These are phyloP conservation scores for Xylaria cubensis DNA, from an alignment of 495 filamentous ascomycete species.

Conservation along the genomic window DNA sequence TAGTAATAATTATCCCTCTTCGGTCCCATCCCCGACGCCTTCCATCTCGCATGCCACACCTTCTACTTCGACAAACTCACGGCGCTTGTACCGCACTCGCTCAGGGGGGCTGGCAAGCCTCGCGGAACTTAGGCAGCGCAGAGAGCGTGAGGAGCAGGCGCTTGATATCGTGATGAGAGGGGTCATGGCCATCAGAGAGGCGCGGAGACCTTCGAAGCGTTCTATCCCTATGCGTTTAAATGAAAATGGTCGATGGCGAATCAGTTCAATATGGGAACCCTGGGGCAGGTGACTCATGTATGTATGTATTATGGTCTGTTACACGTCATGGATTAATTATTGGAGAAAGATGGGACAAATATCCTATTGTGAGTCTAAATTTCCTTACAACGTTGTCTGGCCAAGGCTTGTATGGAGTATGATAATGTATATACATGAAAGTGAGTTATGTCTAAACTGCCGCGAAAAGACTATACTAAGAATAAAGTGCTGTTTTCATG, in stretches of 20 bases:
- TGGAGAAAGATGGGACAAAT: neutral
- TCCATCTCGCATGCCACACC: neutral
- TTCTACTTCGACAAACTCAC: neutral
- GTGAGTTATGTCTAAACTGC: neutral
- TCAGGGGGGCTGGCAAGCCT: constrained; percentile 34
- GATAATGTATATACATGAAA: neutral
- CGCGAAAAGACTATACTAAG: neutral
- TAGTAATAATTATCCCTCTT: neutral
- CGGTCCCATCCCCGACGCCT: constrained; percentile 1
- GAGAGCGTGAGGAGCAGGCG: constrained; percentile 31
- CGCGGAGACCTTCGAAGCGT: constrained; percentile 3
- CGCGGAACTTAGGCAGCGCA: constrained; percentile 33
- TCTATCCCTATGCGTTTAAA: constrained; percentile 32
- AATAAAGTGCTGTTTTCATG: neutral
- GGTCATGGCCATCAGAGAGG: constrained; percentile 6
- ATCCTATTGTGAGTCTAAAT: neutral
- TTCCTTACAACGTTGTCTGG: neutral
- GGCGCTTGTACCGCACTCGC: constrained; percentile 33
- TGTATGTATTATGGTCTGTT: neutral
- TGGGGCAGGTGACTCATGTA: constrained; percentile 17
- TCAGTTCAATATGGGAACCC: constrained; percentile 23
- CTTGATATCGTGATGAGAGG: constrained; percentile 37
- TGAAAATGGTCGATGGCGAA: constrained; percentile 41
- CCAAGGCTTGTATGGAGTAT: neutral
- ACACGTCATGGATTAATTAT: neutral